Evolutionary conservation across 2,329 filamentous ascomycete species (phyloP).

Genomic region (Cercospora sp.): DNA sequence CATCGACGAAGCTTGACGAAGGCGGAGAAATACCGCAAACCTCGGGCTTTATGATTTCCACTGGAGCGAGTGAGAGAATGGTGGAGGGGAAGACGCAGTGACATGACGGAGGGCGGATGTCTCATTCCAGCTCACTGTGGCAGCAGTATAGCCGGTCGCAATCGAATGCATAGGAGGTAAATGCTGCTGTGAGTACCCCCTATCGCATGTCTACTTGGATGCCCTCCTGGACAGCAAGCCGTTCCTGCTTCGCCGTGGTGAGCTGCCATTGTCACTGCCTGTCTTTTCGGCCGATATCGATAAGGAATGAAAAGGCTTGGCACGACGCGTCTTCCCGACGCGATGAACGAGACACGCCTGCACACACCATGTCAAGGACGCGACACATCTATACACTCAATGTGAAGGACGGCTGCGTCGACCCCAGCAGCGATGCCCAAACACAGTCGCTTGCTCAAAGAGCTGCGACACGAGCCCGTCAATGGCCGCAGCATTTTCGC

Average conservation of each 20-base stretch:
- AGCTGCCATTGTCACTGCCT: not conserved
- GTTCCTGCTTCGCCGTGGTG: not conserved
- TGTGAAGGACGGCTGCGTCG: not conserved
- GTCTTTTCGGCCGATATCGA: not conserved
- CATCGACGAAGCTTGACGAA: not conserved
- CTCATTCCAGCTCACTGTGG: not conserved
- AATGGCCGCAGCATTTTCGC: slow-evolving; percentile 15
- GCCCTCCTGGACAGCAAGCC: not conserved
- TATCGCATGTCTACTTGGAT: not conserved
- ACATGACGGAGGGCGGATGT: too few species aligned
- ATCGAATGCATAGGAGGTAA: not conserved
- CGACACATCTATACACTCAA: not conserved
- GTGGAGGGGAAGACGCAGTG: not conserved
- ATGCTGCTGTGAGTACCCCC: not conserved
- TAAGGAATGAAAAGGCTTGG: not conserved
- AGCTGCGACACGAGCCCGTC: slow-evolving; percentile 16
- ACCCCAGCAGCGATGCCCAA: slow-evolving; percentile 4
- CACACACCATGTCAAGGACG: not conserved
- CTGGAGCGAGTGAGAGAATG: not conserved
- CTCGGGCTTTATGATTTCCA: not conserved
- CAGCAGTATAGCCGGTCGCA: not conserved
- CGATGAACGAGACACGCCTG: not conserved
- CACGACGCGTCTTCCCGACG: not conserved
- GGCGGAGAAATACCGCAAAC: not conserved
- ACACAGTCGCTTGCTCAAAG: slow-evolving; percentile 11